Conservation (phyloP, 305 asterid genomes). For the Fraxinus sp. region DNA sequence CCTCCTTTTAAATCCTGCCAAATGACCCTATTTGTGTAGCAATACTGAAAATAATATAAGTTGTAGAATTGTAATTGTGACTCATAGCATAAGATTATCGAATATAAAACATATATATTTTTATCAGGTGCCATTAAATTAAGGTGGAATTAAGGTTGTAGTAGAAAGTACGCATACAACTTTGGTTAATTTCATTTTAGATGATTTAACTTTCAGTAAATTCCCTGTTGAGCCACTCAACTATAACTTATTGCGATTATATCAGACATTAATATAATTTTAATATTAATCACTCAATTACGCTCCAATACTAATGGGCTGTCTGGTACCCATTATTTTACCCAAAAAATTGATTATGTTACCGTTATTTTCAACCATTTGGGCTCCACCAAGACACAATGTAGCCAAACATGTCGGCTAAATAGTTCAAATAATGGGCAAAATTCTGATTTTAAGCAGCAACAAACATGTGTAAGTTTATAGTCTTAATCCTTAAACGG, state of each 20-base stretch:
- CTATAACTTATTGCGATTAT: not conserved
- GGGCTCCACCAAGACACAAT: too few species aligned
- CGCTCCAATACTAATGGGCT: too few species aligned
- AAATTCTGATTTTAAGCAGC: too few species aligned
- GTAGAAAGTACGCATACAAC: not conserved
- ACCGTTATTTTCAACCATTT: too few species aligned
- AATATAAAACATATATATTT: not conserved
- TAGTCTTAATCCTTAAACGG: not conserved
- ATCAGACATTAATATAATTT: not conserved
- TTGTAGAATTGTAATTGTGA: not conserved
- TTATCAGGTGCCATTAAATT: not conserved
- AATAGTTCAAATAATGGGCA: too few species aligned
- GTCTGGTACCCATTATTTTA: too few species aligned
- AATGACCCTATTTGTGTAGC: too few species aligned
- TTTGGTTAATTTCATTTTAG: not conserved
- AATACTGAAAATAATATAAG: too few species aligned
- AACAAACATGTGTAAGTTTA: too few species aligned
- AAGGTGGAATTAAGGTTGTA: not conserved
- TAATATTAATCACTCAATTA: not conserved
- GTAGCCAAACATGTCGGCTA: too few species aligned
- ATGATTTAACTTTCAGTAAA: not conserved
- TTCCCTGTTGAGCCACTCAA: not conserved
- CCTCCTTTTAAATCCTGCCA: not conserved
- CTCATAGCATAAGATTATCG: not conserved
- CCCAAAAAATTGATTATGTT: too few species aligned